A percentile compares a stretch with the other conserved stretches of the same genome.
These are phyloP conservation scores for Dendrobium chrysotoxum DNA, from an alignment of 106 monocot genomes.

Conservation along the genomic window DNA sequence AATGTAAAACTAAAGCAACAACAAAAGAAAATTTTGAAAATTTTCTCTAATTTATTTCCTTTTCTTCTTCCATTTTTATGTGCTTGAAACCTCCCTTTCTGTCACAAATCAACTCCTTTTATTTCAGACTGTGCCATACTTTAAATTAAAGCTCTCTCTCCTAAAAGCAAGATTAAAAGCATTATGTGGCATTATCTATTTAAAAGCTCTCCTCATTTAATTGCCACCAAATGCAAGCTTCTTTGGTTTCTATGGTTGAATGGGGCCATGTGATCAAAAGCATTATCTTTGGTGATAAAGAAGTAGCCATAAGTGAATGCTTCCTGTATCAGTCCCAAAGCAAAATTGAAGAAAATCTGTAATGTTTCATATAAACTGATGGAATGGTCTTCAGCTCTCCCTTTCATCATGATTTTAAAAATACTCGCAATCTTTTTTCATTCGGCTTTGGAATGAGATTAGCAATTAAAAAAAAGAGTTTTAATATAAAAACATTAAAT, in stretches of 20 bases:
- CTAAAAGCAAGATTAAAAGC: conserved; percentile 7
- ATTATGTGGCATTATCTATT: conserved; percentile 5
- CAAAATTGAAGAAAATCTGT: too few species aligned
- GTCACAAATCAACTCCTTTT: not conserved
- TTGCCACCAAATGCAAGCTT: not conserved
- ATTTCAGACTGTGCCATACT: not conserved
- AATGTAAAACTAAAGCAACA: not conserved
- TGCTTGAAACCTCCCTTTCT: not conserved
- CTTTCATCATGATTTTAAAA: too few species aligned
- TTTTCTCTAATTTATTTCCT: not conserved
- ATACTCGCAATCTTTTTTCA: too few species aligned
- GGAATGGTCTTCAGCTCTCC: too few species aligned
- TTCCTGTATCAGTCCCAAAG: not conserved
- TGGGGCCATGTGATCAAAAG: conserved; percentile 3
- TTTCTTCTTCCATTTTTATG: not conserved
- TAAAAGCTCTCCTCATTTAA: not conserved
- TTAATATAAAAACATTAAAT: too few species aligned
- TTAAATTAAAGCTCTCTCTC: not conserved
- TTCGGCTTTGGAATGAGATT: too few species aligned
- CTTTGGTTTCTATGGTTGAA: not conserved
- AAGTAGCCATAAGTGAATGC: not conserved
- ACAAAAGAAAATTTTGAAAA: not conserved
- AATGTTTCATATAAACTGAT: too few species aligned
- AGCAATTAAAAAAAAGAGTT: too few species aligned
- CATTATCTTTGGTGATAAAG: not conserved